Base-by-base conservation (phyloP, 1,139 yeast genomes). In the Yamadazyma blattariae region DNA sequence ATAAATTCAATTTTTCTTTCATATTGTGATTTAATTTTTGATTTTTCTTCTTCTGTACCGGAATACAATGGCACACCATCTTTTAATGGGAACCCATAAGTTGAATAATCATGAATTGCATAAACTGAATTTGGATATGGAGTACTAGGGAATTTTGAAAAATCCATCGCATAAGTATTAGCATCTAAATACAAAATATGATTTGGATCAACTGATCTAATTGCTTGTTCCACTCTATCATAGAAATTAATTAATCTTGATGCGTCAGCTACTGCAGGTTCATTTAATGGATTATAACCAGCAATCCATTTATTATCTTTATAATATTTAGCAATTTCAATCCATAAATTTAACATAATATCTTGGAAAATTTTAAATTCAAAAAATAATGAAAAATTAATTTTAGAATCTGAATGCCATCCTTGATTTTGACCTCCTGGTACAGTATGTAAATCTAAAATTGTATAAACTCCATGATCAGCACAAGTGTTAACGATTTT, bases 381-480 rank as follows among this genome's bases (percentile, higher is more conserved):
- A 69, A 72, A 67, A 46, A 67, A 67, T 12, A 62, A 42, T 3
- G 71, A 58, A 48, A 62, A 60, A 48, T 66, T 69, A 37, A 60
- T 51, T 4, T 61, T 66, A 7, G 65, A 56, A 48, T 67, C 74
- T 31, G 57, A 48, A 43, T 67, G 73, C 74, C 73, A 67, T 48
- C 64, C 72, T 44, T 67, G 73, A 45, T 63, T 64, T 46, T 67
- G 72, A n/a, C 74, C 73, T 19, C 74, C 74, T 11, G 74, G 74
- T n/a, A 56, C 59, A 16, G 72, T 54, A 40, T 67, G 74, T 26
- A 67, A 56, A 39, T 67, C 74, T 35, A 67, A 57, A 33, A 67
- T 57, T 25, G 68, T 62, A 46, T 67, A 67, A 35, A 67, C 59
- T 11, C 61, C 59, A 36, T 57, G 43, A 15, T 47, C 46, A 20